Conservation (phyloP, 2,329 filamentous ascomycete genomes). For the Aspergillus vadensis region DNA sequence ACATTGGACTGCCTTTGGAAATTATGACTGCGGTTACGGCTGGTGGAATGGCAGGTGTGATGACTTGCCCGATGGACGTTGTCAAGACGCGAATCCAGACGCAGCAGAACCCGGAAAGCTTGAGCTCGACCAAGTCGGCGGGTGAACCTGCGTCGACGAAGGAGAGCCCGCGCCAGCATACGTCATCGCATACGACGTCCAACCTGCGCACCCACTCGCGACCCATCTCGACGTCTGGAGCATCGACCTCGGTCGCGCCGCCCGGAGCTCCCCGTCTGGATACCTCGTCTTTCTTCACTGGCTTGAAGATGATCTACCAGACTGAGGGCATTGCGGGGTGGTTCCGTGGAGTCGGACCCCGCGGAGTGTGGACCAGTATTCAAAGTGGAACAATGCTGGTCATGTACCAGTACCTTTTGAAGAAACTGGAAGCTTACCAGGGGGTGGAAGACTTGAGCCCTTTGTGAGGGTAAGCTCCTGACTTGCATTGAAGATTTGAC, state of each 20-base stretch:
- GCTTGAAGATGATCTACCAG: constrained; percentile 82
- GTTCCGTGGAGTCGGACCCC: constrained; percentile 92
- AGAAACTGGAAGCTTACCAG: constrained; percentile 66
- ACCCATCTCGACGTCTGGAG: constrained; percentile 84
- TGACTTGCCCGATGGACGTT: constrained; percentile 95
- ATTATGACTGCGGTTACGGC: constrained; percentile 86
- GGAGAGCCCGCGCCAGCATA: constrained; percentile 33
- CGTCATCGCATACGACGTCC: constrained; percentile 27
- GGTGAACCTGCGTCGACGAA: constrained; percentile 29
- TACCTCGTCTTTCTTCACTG: constrained; percentile 85
- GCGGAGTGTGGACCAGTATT: constrained; percentile 94
- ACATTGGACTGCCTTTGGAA: constrained; percentile 84
- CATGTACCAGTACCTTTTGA: constrained; percentile 84
- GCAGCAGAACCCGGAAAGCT: constrained; percentile 66
- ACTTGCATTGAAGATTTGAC: not conserved
- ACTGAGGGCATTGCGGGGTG: constrained; percentile 86
- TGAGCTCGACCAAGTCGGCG: constrained; percentile 30
- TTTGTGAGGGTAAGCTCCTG: constrained; percentile 13
- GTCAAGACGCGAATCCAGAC: constrained; percentile 97
- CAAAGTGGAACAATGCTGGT: constrained; percentile 97
- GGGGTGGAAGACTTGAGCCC: constrained; percentile 25
- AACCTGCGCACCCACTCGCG: constrained; percentile 59
- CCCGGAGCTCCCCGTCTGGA: constrained; percentile 79
- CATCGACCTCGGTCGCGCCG: constrained; percentile 76
- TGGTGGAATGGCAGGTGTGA: constrained; percentile 86